Base-by-base conservation (phyloP, 495 filamentous ascomycete genomes). In the Cryomyces minteri region DNA sequence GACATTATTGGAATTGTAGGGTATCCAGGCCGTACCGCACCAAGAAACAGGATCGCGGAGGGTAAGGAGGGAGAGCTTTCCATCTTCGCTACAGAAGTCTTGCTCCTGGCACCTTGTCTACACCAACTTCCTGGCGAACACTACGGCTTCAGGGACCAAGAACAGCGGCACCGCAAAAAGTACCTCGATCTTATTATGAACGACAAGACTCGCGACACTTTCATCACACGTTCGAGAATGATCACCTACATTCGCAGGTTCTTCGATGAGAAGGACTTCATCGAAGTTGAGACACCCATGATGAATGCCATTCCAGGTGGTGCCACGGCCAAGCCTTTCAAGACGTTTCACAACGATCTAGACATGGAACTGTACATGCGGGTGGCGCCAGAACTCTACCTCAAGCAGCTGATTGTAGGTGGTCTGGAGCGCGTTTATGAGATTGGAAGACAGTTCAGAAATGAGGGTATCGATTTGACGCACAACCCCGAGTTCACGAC, bases 401-500 rank as follows among this genome's bases (percentile, higher is more conserved):
- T 99, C 50, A 99, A 99, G 76, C 80, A 85, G 71, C 72, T 99
- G 41, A 80, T 96, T 28, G 87, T 96, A 12, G 90, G 90, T 57
- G 90, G 90, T 40, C 67, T 95, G 4, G 81, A 94, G 62, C 73
- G 79, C 52, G 88, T 96, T 7, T 96, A 90, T 62, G 90, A 99
- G 56, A 72, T 96, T 43, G 90, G 92, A 14, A 75, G 82, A 3
- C 79, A 84, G 49, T 94, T 96, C 72, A 70, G 90, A 48, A 99
- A 96, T 54, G 90, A 99, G 61, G 87, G 84, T 44, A 83, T 92
- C 55, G 90, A 99, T 65, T 68, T 92, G 43, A 95, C 90, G 10
- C 92, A 99, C 70, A 99, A 99, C 67, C 90, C 90, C 2, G 90
- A 99, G 56, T 99, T 96, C 69, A 96, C 92, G 8, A 88, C 87